These are phyloP conservation scores for Cryptococcus depauperatus DNA, from an alignment of 1,284 basidiomycete genomes.

Conservation along the genomic window DNA sequence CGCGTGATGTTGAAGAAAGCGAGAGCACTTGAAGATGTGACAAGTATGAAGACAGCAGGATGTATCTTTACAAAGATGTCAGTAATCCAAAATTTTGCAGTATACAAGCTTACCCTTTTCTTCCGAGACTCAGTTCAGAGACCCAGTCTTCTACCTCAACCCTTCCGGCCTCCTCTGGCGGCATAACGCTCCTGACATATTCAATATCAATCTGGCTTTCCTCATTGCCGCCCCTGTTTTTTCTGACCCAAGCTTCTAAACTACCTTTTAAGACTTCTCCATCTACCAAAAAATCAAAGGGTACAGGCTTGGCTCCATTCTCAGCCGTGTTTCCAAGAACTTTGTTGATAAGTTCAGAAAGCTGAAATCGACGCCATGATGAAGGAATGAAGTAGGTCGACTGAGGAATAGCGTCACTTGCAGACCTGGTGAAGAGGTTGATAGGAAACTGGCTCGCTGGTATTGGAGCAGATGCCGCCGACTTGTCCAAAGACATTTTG, in stretches of 20 bases:
- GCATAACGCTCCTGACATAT: conserved; percentile 86
- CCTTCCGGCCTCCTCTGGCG: conserved; percentile 71
- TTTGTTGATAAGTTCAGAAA: conserved; percentile 97
- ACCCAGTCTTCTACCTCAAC: conserved; percentile 93
- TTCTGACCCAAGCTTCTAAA: conserved; percentile 68
- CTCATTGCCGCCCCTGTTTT: conserved; percentile 62
- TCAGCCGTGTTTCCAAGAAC: conserved; percentile 57
- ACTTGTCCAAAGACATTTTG: too few relatives aligned
- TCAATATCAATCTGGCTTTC: conserved; percentile 80
- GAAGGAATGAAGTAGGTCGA: conserved; percentile 92
- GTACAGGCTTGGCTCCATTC: conserved; percentile 55
- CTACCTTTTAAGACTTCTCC: conserved; percentile 70
- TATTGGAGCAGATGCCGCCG: too few relatives aligned
- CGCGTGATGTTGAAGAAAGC: conserved; percentile 17
- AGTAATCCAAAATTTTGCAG: neutral
- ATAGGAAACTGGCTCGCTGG: conserved; percentile 56
- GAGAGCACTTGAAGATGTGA: conserved; percentile 66
- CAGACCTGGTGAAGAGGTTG: conserved; percentile 69
- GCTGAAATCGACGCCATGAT: conserved; percentile 84
- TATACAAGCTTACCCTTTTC: conserved; percentile 55
- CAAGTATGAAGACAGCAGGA: conserved; percentile 74
- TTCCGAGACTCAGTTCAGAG: conserved; percentile 63
- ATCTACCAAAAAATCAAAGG: conserved; percentile 87
- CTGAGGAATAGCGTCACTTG: conserved; percentile 66
- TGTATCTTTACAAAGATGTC: conserved; percentile 48